These are phyloP conservation scores for Pulveroboletus sp. DNA, from an alignment of 768 basidiomycete species.

Conservation along the genomic window DNA sequence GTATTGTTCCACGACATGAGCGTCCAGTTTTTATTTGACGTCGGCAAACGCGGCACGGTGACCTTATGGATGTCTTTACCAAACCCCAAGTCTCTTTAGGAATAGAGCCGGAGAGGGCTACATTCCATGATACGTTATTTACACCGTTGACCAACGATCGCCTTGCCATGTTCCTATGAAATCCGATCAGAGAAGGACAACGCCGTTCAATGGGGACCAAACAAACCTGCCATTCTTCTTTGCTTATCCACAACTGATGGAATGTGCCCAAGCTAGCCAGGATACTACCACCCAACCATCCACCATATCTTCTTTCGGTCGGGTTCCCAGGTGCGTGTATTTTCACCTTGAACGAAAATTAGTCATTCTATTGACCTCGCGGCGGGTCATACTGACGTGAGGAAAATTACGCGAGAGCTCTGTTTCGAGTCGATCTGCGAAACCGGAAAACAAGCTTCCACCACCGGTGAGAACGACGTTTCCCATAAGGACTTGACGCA, in stretches of 20 bases:
- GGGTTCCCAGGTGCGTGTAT: slow-evolving; percentile 91
- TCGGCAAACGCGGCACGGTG: neutral
- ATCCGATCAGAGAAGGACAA: slow-evolving; percentile 3
- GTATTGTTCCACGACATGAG: slow-evolving; percentile 4
- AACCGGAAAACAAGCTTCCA: slow-evolving; percentile 81
- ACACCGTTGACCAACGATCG: slow-evolving; percentile 83
- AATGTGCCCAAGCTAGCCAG: slow-evolving; percentile 94
- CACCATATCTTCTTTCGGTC: slow-evolving; percentile 84
- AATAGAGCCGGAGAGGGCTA: neutral
- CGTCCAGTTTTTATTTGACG: neutral
- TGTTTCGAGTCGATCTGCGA: slow-evolving; percentile 75
- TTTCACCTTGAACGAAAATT: slow-evolving; percentile 58
- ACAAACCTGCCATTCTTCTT: slow-evolving; percentile 87
- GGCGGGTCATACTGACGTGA: slow-evolving; percentile 53
- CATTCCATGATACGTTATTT: slow-evolving; percentile 45
- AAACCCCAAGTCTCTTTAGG: neutral
- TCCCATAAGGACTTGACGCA: slow-evolving; percentile 84
- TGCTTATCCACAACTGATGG: slow-evolving; percentile 95
- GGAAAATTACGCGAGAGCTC: slow-evolving; percentile 77
- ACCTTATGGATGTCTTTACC: neutral
- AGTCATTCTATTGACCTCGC: slow-evolving; percentile 1
- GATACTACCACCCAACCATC: slow-evolving; percentile 96
- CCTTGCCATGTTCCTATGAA: slow-evolving; percentile 73
- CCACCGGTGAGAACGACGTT: slow-evolving; percentile 98
- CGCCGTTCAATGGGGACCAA: neutral